These are phyloP conservation scores for Diaporthe capsici DNA, from an alignment of 2,329 filamentous ascomycete species.

Conservation along the genomic window DNA sequence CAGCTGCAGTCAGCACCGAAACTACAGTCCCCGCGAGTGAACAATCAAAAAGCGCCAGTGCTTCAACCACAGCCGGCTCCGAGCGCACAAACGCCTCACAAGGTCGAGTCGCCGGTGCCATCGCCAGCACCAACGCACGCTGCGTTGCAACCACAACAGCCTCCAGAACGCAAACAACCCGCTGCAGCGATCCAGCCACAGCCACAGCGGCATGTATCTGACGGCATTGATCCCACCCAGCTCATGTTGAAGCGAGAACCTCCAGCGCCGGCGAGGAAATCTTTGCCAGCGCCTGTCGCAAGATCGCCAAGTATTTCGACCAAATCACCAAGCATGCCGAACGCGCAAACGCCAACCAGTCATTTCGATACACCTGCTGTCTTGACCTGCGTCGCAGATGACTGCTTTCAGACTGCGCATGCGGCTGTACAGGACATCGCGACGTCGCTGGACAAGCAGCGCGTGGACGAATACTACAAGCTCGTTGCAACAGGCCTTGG, in stretches of 20 bases:
- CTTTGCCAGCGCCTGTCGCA: conserved; percentile 45
- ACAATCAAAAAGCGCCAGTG: not conserved
- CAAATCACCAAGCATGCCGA: conserved; percentile 43
- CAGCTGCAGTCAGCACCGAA: conserved; percentile 11
- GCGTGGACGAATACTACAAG: conserved; percentile 77
- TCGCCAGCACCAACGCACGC: not conserved
- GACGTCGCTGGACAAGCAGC: conserved; percentile 62
- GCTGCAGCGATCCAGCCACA: not conserved
- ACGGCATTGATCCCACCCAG: conserved; percentile 40
- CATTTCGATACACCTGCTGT: conserved; percentile 69
- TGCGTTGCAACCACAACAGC: conserved; percentile 20
- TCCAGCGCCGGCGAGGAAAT: conserved; percentile 40
- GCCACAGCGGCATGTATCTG: conserved; percentile 27
- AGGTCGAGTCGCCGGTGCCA: conserved; percentile 8
- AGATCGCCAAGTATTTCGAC: conserved; percentile 56
- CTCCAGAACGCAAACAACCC: conserved; percentile 23
- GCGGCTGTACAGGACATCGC: conserved; percentile 64
- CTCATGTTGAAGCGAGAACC: conserved; percentile 39
- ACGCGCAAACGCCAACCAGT: conserved; percentile 49
- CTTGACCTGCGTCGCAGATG: conserved; percentile 80
- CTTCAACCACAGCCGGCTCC: not conserved
- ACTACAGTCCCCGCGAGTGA: not conserved
- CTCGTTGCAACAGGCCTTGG: conserved; percentile 79
- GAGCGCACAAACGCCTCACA: not conserved
- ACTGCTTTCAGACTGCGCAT: conserved; percentile 79